Conservation (phyloP, 306 rosid genomes). For the Prosopis cineraria region DNA sequence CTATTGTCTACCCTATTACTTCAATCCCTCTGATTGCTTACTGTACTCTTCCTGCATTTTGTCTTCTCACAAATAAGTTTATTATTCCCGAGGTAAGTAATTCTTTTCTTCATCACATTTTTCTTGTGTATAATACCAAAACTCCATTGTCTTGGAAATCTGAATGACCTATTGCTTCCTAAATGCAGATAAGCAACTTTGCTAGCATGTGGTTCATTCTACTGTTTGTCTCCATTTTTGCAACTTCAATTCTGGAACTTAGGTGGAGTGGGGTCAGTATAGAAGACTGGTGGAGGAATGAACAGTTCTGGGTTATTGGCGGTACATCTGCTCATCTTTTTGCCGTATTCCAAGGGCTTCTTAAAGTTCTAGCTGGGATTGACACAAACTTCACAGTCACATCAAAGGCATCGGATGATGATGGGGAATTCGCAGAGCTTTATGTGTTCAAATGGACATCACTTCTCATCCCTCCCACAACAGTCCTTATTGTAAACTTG, state of each 20-base stretch:
- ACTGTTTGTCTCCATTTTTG: slow-evolving; percentile 82
- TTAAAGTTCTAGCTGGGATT: slow-evolving; percentile 92
- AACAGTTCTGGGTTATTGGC: slow-evolving; percentile 98
- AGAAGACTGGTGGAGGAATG: slow-evolving; percentile 99
- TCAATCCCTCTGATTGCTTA: slow-evolving; percentile 89
- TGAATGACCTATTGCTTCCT: slow-evolving; percentile 15
- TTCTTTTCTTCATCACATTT: slow-evolving; percentile 14
- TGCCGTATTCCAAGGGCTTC: slow-evolving; percentile 96
- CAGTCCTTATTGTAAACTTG: slow-evolving; percentile 77
- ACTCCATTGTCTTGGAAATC: slow-evolving; percentile 14
- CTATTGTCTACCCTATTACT: slow-evolving; percentile 93
- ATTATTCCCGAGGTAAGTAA: slow-evolving; percentile 90
- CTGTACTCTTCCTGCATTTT: slow-evolving; percentile 93
- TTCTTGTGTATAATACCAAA: neutral
- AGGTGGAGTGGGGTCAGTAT: slow-evolving; percentile 99
- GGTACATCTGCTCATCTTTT: slow-evolving; percentile 98
- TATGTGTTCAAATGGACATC: slow-evolving; percentile 94
- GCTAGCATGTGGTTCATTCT: slow-evolving; percentile 99
- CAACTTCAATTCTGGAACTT: slow-evolving; percentile 96
- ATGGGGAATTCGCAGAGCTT: slow-evolving; percentile 90
- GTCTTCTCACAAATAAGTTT: slow-evolving; percentile 92
- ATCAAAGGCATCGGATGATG: slow-evolving; percentile 90
- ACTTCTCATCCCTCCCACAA: slow-evolving; percentile 93
- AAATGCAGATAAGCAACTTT: slow-evolving; percentile 89
- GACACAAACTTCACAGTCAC: slow-evolving; percentile 93